These are phyloP conservation scores for Xanthoparmelia taractica DNA, from an alignment of 495 filamentous ascomycete genomes.

Conservation along the genomic window DNA sequence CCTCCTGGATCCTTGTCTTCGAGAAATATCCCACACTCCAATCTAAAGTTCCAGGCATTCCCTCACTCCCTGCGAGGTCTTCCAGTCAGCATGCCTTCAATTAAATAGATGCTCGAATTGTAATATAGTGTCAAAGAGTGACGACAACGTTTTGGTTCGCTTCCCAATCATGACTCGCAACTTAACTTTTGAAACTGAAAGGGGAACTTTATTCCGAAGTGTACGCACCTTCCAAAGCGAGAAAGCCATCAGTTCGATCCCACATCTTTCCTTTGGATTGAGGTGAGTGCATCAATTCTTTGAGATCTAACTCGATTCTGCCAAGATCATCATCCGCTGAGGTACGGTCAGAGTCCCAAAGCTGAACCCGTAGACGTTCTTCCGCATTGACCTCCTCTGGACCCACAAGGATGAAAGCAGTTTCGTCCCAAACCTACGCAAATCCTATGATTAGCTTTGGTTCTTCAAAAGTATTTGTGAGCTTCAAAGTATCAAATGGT, in stretches of 20 bases:
- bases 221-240: slow-evolving; percentile 42
- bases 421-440: slow-evolving; percentile 52
- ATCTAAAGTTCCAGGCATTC: slow-evolving; percentile 59
- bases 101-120: not conserved
- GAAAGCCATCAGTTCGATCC: slow-evolving; percentile 52
- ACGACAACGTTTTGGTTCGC: not conserved
- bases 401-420: slow-evolving; percentile 54
- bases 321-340: slow-evolving; percentile 69
- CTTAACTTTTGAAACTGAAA: not conserved
- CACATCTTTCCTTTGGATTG: slow-evolving; percentile 47
- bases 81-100: not conserved
- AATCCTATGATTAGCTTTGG: not conserved
- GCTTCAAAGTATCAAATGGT: not conserved
- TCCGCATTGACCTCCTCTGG: slow-evolving; percentile 63
- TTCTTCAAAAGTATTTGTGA: not conserved
- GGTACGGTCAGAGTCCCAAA: slow-evolving; percentile 64
- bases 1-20: slow-evolving; percentile 50
- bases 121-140: not conserved
- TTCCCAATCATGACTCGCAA: not conserved
- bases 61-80: slow-evolving; percentile 34
- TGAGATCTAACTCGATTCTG: slow-evolving; percentile 57
- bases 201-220: not conserved
- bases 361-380: slow-evolving; percentile 57
- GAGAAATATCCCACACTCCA: slow-evolving; percentile 67
- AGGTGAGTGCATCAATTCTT: slow-evolving; percentile 50